Evolutionary conservation across 139 green algal genomes (phyloP).

Genomic region (Haematococcus lacustris): DNA sequence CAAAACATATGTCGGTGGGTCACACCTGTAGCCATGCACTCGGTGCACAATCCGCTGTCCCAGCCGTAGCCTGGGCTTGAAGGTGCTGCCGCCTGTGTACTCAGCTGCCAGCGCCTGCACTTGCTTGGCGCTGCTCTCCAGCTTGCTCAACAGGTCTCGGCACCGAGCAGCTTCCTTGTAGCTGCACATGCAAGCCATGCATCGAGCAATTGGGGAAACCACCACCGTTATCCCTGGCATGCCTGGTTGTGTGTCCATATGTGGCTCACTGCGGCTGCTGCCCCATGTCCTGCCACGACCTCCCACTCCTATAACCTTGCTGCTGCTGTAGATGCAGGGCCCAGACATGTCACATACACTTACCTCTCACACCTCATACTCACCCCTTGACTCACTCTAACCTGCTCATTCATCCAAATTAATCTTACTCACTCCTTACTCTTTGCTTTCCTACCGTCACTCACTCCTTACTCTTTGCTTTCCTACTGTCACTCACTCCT

Average conservation of each 20-base stretch:
- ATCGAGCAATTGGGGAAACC: too few relatives aligned
- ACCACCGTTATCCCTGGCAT: too few relatives aligned
- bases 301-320: too few relatives aligned
- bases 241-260: too few relatives aligned
- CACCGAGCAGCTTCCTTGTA: constrained; percentile 62
- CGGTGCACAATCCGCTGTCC: constrained; percentile 66
- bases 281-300: too few relatives aligned
- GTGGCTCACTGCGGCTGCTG: too few relatives aligned
- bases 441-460: neutral
- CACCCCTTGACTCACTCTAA: too few relatives aligned
- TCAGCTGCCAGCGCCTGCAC: constrained; percentile 19
- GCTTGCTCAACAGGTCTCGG: constrained; percentile 52
- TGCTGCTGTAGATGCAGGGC: neutral
- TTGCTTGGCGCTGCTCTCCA: constrained; percentile 45
- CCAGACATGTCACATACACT: too few relatives aligned
- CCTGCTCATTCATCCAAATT: too few relatives aligned
- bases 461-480: constrained; percentile 27
- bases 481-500: constrained; percentile 28
- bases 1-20: constrained; percentile 16
- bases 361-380: too few relatives aligned
- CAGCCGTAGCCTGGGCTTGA: constrained; percentile 31
- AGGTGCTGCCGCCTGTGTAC: constrained; percentile 6
- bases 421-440: too few relatives aligned
- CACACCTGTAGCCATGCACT: constrained; percentile 31
- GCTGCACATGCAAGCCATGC: constrained; percentile 28